A percentile compares a stretch with the other conserved stretches of the same genome.
These are phyloP conservation scores for Phyllostachys edulis DNA, from an alignment of 176 grass and related monocot genomes.

Conservation along the genomic window DNA sequence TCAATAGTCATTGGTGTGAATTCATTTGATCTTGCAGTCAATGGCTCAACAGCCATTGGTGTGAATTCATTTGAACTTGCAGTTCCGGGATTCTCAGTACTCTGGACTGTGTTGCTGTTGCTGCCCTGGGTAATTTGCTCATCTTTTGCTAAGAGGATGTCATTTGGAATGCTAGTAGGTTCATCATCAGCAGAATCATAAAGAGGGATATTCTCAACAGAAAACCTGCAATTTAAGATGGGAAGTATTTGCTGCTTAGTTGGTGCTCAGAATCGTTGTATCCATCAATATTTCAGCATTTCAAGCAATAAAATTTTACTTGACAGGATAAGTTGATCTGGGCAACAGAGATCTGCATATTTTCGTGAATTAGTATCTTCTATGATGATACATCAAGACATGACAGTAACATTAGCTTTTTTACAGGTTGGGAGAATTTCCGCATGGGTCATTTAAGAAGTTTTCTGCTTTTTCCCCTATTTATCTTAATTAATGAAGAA, in stretches of 20 bases:
- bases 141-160: constrained; percentile 46
- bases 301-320: background rate
- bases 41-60: constrained; percentile 37
- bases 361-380: background rate
- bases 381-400: constrained; percentile 5
- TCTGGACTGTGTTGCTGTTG: constrained; percentile 26
- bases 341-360: background rate
- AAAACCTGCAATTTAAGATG: constrained; percentile 62
- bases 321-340: background rate
- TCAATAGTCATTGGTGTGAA: constrained; percentile 51
- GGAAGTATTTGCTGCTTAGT: constrained; percentile 19
- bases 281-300: background rate
- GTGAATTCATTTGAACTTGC: constrained; percentile 25
- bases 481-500: background rate
- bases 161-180: constrained; percentile 59
- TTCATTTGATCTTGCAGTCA: constrained; percentile 39
- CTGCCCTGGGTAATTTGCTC: constrained; percentile 6
- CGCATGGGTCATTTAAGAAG: background rate
- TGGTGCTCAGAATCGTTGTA: background rate
- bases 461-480: background rate
- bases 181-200: constrained; percentile 97
- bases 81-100: constrained; percentile 26
- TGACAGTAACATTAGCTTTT: background rate
- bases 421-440: background rate
- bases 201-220: constrained; percentile 96